Base-by-base conservation (phyloP, 331 rosid species). In the Telfairia occidentalis region DNA sequence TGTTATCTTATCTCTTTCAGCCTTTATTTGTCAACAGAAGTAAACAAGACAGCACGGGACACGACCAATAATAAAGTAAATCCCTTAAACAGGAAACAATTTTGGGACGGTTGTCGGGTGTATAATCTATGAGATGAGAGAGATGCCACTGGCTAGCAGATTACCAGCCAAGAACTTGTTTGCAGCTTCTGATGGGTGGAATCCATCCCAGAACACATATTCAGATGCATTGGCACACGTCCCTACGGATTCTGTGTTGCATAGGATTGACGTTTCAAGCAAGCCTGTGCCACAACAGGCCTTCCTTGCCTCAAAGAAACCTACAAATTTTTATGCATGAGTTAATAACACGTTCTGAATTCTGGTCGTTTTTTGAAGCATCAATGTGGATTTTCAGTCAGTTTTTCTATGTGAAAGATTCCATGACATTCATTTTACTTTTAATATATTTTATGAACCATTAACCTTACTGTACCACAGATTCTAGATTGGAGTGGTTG, bases 161-260 rank as follows among this genome's bases (percentile, higher is more conserved):
- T 50, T 61, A 82, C 34, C 73, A 0, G 97, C 86, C 71, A 92
- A 64, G 69, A 84, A 30, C 12, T 72, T 67, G 84, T 89, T 83
- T 60, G 96, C 81, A 0, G 97, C 89, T 69, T 90, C 90, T 0
- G 98, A 74, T 52, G 96, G 90, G 80, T 92, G 97, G 83, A 87
- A 52, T 15, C 87, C 70, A 78, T 92, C 97, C 98, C 97, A 92
- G 52, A 92, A 92, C 3, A 92, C 85, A 58, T 87, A 90, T n/a
- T 81, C 49, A 6, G 98, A 84, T 16, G 97, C 96, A 83, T 92
- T 87, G 2, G 81, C 79, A 79, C 98, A 92, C 7, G 90, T 85
- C 21, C 86, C 86, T 4, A 82, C 3, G 2, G 90, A 81, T 32
- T 65, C 23, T 2, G 60, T 7, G 76, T 90, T 85, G 88, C 91